Conservation (phyloP, 768 basidiomycete genomes). For the Suillus occidentalis region DNA sequence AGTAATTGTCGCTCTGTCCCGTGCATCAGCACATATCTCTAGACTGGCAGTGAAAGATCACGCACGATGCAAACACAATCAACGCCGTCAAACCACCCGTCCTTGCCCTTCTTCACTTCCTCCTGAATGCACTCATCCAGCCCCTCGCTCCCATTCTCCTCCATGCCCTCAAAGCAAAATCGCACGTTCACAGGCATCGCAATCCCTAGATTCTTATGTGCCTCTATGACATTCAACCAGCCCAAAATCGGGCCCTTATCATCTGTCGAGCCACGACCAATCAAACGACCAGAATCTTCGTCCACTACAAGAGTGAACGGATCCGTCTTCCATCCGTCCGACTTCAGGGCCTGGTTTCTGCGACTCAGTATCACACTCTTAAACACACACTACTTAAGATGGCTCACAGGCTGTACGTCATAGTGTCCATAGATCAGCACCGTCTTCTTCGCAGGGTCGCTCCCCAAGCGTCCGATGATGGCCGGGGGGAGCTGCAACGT, state of each 20-base stretch:
- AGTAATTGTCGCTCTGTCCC: constrained; percentile 86
- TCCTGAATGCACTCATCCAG: constrained; percentile 81
- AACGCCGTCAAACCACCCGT: constrained; percentile 81
- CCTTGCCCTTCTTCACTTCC: constrained; percentile 65
- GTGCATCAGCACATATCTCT: neutral
- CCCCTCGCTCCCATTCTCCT: constrained; percentile 90
- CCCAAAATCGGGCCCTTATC: constrained; percentile 90
- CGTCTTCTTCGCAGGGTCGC: constrained; percentile 89
- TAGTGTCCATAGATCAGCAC: constrained; percentile 93
- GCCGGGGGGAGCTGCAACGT: constrained; percentile 77
- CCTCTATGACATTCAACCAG: constrained; percentile 88
- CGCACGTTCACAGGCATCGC: constrained; percentile 86
- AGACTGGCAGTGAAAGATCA: constrained; percentile 8
- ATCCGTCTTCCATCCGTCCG: constrained; percentile 87
- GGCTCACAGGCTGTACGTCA: constrained; percentile 86
- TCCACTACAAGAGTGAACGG: constrained; percentile 71
- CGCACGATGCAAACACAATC: constrained; percentile 92
- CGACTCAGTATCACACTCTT: neutral
- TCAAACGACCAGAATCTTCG: constrained; percentile 55
- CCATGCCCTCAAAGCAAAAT: constrained; percentile 97
- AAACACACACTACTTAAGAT: neutral
- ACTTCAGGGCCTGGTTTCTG: constrained; percentile 37
- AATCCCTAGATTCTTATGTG: constrained; percentile 64
- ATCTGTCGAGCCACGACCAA: constrained; percentile 86
- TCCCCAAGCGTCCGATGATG: constrained; percentile 78